Evolutionary conservation across 257 asterid species (phyloP).

Genomic region (Nicotiana sylvestris): DNA sequence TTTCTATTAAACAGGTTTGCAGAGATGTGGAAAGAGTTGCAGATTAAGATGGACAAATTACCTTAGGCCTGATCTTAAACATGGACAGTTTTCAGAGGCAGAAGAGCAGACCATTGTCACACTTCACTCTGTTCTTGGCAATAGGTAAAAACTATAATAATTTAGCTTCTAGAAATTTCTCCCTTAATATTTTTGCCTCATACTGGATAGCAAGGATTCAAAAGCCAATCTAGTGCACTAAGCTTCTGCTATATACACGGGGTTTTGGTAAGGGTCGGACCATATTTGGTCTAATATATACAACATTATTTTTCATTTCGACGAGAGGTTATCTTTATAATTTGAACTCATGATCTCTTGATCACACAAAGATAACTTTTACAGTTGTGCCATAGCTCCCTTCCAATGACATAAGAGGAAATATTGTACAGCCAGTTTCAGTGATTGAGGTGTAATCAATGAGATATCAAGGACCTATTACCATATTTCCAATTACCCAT

Average conservation of each 20-base stretch:
- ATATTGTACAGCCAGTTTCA: too few relatives aligned
- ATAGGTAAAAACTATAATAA: conserved; percentile 36
- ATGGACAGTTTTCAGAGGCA: conserved; percentile 82
- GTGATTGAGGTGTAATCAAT: neutral
- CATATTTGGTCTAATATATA: neutral
- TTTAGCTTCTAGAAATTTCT: neutral
- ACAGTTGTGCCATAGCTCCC: neutral
- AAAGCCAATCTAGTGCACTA: too few relatives aligned
- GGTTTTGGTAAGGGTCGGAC: too few relatives aligned
- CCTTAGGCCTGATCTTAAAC: conserved; percentile 95
- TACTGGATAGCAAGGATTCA: neutral
- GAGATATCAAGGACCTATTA: neutral
- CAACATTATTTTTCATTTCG: neutral
- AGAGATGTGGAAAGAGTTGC: conserved; percentile 94
- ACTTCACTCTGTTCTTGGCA: conserved; percentile 90
- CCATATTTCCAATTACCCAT: neutral
- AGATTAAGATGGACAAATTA: conserved; percentile 91
- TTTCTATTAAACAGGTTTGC: conserved; percentile 47
- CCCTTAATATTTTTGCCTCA: neutral
- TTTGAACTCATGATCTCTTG: neutral
- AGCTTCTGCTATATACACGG: neutral
- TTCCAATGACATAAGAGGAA: neutral
- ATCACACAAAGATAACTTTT: neutral
- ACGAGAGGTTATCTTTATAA: fast-evolving
- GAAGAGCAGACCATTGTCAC: conserved; percentile 91